Percentiles rank a stretch among this genome's conserved stretches.
These are phyloP conservation scores for Mycena kentingensis DNA, from an alignment of 768 basidiomycete species.

Conservation along the genomic window DNA sequence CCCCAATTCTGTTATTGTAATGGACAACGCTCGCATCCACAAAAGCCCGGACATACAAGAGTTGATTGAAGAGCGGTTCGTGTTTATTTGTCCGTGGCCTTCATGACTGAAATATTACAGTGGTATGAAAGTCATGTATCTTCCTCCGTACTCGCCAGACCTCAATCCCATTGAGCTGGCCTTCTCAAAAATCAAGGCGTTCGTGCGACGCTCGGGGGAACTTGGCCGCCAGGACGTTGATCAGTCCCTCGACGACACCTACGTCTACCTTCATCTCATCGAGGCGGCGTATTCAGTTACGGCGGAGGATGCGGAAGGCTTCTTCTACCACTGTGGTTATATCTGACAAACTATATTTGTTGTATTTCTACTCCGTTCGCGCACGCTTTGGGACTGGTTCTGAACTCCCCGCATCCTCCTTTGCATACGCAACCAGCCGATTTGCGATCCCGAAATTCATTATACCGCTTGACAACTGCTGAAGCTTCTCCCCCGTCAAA, in stretches of 20 bases:
- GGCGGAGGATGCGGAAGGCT: constrained; percentile 1
- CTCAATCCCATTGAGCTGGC: constrained; percentile 37
- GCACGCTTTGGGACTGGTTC: background rate
- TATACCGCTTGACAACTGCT: background rate
- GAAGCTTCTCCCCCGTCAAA: background rate
- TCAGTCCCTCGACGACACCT: constrained; percentile 5
- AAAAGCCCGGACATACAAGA: constrained; percentile 29
- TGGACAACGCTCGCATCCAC: constrained; percentile 43
- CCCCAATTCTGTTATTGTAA: constrained; percentile 38
- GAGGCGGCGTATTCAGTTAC: constrained; percentile 5
- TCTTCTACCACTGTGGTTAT: constrained; percentile 13
- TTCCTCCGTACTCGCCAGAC: constrained; percentile 41
- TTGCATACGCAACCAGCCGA: constrained; percentile 3
- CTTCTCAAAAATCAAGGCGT: constrained; percentile 26
- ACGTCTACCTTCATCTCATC: constrained; percentile 11
- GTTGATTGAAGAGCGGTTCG: constrained; percentile 33
- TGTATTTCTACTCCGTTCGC: background rate
- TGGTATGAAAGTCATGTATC: constrained; percentile 27
- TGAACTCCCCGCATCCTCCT: background rate
- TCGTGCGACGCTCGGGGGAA: constrained; percentile 12
- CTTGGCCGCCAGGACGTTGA: constrained; percentile 6
- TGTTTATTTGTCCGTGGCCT: background rate
- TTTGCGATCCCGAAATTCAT: background rate
- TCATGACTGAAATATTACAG: background rate
- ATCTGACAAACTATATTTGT: background rate